Conservation (phyloP, 2,329 filamentous ascomycete genomes). For the Penicillium occitanis region DNA sequence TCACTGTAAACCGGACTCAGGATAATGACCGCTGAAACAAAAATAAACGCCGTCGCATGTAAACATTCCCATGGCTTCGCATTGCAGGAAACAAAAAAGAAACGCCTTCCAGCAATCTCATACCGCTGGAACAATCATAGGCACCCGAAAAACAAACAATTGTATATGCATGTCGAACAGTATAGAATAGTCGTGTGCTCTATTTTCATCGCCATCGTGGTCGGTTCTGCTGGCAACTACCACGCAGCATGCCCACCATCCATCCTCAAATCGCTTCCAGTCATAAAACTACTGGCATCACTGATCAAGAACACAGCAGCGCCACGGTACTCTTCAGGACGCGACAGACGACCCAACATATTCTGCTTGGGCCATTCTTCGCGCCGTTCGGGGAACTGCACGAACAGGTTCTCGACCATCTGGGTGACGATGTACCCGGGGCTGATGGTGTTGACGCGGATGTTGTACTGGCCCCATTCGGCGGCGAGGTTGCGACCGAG, state of each 20-base stretch:
- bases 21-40: not conserved
- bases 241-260: conserved; percentile 57
- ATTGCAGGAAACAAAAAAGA: not conserved
- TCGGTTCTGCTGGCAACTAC: conserved; percentile 35
- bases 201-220: not conserved
- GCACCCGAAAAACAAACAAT: not conserved
- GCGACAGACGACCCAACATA: conserved; percentile 72
- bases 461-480: conserved; percentile 51
- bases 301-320: conserved; percentile 50
- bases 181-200: not conserved
- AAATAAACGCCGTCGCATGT: not conserved
- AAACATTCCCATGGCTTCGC: not conserved
- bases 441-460: conserved; percentile 51
- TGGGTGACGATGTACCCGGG: conserved; percentile 50
- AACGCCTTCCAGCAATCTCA: not conserved
- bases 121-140: not conserved
- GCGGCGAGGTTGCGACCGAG: conserved; percentile 49
- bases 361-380: conserved; percentile 80
- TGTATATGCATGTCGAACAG: not conserved
- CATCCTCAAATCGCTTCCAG: conserved; percentile 54
- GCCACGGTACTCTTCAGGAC: conserved; percentile 67
- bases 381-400: conserved; percentile 74
- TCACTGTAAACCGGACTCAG: not conserved
- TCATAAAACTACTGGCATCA: conserved; percentile 57
- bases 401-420: conserved; percentile 47